A percentile compares a stretch with the other conserved stretches of the same genome.
phyloP scores from a whole-genome alignment of 768 basidiomycete species.

The Gautieria morchelliformis region DNA sequence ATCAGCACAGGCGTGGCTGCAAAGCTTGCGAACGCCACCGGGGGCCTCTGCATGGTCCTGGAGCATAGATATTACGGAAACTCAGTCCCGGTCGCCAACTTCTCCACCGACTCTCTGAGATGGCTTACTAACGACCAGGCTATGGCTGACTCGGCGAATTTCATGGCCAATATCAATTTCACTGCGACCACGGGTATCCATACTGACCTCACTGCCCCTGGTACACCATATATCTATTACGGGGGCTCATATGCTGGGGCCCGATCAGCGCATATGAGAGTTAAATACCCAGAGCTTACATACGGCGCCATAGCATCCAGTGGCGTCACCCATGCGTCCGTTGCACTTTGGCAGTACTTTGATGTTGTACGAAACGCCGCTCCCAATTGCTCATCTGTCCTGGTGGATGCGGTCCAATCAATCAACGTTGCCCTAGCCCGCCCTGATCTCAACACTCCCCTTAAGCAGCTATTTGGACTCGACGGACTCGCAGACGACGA shows the following conservation, averaged over 20 bases:
- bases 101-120: conserved; percentile 75
- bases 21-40: conserved; percentile 76
- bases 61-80: conserved; percentile 91
- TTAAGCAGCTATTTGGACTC: conserved; percentile 76
- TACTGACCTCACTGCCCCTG: conserved; percentile 63
- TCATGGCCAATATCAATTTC: conserved; percentile 77
- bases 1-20: conserved; percentile 63
- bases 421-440: conserved; percentile 54
- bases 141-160: conserved; percentile 84
- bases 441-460: conserved; percentile 33
- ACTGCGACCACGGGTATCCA: conserved; percentile 38
- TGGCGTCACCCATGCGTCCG: conserved; percentile 79
- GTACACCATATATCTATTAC: conserved; percentile 86
- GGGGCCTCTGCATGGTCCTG: conserved; percentile 77
- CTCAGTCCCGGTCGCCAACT: conserved; percentile 66
- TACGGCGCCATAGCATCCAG: conserved; percentile 86
- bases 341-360: conserved; percentile 83
- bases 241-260: conserved; percentile 93
- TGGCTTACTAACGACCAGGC: conserved; percentile 89
- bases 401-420: conserved; percentile 45
- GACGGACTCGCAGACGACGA: conserved; percentile 59
- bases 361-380: conserved; percentile 68
- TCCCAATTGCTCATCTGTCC: conserved; percentile 49
- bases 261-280: conserved; percentile 82
- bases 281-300: conserved; percentile 78